A percentile compares a stretch with the other conserved stretches of the same genome.
Evolutionary conservation across 805 yeast species (phyloP).

Genomic region (Candida koratica): DNA sequence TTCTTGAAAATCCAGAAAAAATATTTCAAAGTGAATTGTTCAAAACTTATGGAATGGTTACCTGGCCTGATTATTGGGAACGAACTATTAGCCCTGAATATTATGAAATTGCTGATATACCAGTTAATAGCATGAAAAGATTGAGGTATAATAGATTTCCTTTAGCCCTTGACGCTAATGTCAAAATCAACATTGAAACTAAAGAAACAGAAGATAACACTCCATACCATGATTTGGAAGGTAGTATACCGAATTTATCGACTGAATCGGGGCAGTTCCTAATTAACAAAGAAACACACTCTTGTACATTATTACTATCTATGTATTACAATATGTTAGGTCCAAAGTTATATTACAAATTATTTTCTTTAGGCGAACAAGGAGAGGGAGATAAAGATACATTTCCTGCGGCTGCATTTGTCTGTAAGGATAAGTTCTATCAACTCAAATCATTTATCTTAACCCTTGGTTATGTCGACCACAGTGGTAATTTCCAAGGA

Average conservation of each 20-base stretch:
- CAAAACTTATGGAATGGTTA: conserved; percentile 31
- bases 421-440: conserved; percentile 32
- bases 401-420: conserved; percentile 32
- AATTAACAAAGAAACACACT: conserved; percentile 55
- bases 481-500: conserved; percentile 26
- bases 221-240: conserved; percentile 61
- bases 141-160: conserved; percentile 28
- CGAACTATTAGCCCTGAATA: conserved; percentile 34
- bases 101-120: conserved; percentile 32
- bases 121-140: conserved; percentile 27
- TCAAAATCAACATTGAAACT: conserved; percentile 9
- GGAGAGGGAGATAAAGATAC: conserved; percentile 41
- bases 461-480: conserved; percentile 29
- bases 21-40: conserved; percentile 28
- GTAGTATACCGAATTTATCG: conserved; percentile 65
- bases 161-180: conserved; percentile 14
- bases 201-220: conserved; percentile 16
- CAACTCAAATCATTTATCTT: conserved; percentile 39
- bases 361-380: conserved; percentile 52
- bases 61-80: conserved; percentile 45
- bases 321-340: conserved; percentile 66
- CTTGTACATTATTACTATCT: conserved; percentile 53
- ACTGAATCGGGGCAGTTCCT: conserved; percentile 68
- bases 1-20: conserved; percentile 27
- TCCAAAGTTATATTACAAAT: conserved; percentile 54